Evolutionary conservation across 306 rosid species (phyloP).

Genomic region (Quercus berberidifolia): DNA sequence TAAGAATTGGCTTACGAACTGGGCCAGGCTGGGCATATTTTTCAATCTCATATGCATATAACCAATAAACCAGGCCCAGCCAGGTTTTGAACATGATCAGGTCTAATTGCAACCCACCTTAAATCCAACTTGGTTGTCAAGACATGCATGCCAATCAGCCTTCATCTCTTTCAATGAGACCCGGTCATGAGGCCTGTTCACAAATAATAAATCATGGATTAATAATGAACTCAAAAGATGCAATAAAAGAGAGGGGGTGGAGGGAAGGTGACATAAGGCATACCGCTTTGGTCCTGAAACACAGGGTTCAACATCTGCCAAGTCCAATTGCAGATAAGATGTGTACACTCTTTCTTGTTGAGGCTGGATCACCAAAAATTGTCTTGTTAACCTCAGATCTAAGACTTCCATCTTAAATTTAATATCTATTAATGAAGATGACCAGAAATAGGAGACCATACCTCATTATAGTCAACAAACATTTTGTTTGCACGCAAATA

Average conservation of each 20-base stretch:
- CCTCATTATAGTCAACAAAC: constrained; percentile 14
- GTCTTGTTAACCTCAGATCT: neutral
- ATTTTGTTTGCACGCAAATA: constrained; percentile 13
- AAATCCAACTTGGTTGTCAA: constrained; percentile 21
- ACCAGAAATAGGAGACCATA: neutral
- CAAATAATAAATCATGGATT: neutral
- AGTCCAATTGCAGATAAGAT: constrained; percentile 23
- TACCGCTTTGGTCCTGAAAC: constrained; percentile 21
- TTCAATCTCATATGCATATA: neutral
- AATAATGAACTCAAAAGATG: neutral
- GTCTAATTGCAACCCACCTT: constrained; percentile 10
- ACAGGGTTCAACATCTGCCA: constrained; percentile 25
- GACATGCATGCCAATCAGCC: constrained; percentile 27
- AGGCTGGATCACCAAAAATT: constrained; percentile 2
- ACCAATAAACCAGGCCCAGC: neutral
- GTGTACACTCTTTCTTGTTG: constrained; percentile 15
- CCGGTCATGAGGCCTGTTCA: constrained; percentile 21
- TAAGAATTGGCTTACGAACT: neutral
- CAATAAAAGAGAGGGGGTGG: neutral
- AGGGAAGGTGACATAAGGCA: neutral
- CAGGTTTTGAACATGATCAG: neutral
- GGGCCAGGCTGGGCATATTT: neutral
- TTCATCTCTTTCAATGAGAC: constrained; percentile 26
- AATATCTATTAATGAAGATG: neutral
- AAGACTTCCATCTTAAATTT: neutral